These are phyloP conservation scores for Phylloporus scabripes DNA, from an alignment of 768 basidiomycete species.

Conservation along the genomic window DNA sequence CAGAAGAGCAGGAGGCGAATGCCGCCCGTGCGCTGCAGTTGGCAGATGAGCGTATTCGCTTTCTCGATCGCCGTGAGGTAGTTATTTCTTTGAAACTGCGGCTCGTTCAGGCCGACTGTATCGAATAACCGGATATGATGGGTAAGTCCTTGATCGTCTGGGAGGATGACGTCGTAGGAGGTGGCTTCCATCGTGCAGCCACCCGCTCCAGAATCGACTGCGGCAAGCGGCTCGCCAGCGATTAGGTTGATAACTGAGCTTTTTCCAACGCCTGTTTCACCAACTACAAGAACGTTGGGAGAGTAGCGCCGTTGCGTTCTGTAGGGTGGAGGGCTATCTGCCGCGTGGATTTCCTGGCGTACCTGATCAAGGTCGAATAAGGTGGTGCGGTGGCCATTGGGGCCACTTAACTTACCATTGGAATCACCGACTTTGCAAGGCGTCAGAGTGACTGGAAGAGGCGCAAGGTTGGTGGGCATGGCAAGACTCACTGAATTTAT, in stretches of 20 bases:
- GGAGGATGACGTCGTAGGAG: constrained; percentile 24
- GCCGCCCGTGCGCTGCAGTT: constrained; percentile 28
- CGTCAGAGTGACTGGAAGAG: constrained; percentile 2
- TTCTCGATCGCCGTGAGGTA: constrained; percentile 29
- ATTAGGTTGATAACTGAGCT: constrained; percentile 41
- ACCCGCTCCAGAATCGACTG: constrained; percentile 23
- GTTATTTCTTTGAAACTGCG: constrained; percentile 13
- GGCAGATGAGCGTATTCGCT: constrained; percentile 33
- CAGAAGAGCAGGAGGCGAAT: constrained; percentile 32
- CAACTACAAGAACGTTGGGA: constrained; percentile 38
- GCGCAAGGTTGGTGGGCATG: constrained; percentile 1
- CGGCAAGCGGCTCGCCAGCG: constrained; percentile 22
- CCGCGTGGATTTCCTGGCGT: constrained; percentile 3
- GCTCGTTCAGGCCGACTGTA: constrained; percentile 31
- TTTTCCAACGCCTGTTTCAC: constrained; percentile 32
- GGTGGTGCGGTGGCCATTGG: background rate
- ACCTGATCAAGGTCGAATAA: constrained; percentile 11
- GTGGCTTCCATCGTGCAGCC: constrained; percentile 34
- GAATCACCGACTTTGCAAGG: background rate
- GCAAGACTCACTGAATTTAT: constrained; percentile 15
- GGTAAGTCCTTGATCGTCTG: constrained; percentile 10
- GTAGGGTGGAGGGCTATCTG: constrained; percentile 19
- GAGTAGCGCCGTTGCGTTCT: constrained; percentile 13
- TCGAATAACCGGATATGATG: constrained; percentile 29
- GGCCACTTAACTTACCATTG: constrained; percentile 10